Percentiles rank a stretch among this genome's conserved stretches.
Conservation (phyloP, 495 filamentous ascomycete species). For the Lophiostoma macrostomum region DNA sequence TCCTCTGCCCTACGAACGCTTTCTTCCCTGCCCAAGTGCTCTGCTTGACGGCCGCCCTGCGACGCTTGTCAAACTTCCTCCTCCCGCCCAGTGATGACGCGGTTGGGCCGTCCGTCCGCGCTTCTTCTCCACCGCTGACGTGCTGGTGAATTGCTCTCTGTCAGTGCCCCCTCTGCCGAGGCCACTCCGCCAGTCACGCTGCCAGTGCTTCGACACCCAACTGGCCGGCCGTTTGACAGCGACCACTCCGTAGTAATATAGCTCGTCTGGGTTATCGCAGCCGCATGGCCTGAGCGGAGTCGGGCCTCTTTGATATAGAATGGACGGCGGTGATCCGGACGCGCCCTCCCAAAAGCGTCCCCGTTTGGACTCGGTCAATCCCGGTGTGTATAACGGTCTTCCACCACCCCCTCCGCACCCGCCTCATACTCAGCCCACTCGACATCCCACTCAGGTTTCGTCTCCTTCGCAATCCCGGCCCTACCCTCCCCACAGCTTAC, state of each 20-base stretch:
- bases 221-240: background rate
- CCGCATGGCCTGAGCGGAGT: constrained; percentile 36
- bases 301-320: constrained; percentile 27
- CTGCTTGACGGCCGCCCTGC: constrained; percentile 11
- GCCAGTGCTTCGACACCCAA: background rate
- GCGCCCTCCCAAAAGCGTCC: constrained; percentile 29
- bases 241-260: constrained; percentile 4
- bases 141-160: constrained; percentile 26
- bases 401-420: constrained; percentile 17
- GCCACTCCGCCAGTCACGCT: background rate
- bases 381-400: constrained; percentile 17
- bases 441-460: constrained; percentile 17
- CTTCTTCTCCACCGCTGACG: constrained; percentile 18
- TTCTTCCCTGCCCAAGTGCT: constrained; percentile 10
- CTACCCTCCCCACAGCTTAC: constrained; percentile 18
- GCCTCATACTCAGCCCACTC: constrained; percentile 1
- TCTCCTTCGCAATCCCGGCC: constrained; percentile 21
- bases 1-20: constrained; percentile 7
- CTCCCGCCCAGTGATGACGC: constrained; percentile 29
- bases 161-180: constrained; percentile 15
- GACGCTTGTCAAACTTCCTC: constrained; percentile 24
- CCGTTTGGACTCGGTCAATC: constrained; percentile 29
- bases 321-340: constrained; percentile 34
- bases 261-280: constrained; percentile 15
- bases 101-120: constrained; percentile 11